Conservation (phyloP, 495 filamentous ascomycete genomes). For the Neurospora sp. region DNA sequence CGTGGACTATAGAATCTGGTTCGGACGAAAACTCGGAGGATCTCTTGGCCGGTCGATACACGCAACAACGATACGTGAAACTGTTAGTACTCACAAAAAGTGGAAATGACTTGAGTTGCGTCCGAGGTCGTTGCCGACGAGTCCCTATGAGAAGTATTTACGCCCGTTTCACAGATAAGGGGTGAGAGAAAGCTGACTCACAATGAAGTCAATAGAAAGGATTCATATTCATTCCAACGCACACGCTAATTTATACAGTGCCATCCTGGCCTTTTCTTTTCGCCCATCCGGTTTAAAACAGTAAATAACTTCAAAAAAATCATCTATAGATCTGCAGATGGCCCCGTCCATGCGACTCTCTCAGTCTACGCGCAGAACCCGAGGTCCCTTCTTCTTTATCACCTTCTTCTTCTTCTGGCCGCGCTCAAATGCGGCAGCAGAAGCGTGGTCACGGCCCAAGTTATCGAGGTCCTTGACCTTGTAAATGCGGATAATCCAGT, state of each 20-base stretch:
- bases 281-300: slow-evolving; percentile 7
- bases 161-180: background rate
- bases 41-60: background rate
- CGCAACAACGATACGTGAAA: background rate
- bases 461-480: slow-evolving; percentile 99
- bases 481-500: slow-evolving; percentile 99
- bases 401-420: slow-evolving; percentile 91
- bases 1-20: background rate
- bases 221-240: slow-evolving; percentile 1
- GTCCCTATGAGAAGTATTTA: background rate
- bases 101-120: background rate
- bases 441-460: slow-evolving; percentile 77
- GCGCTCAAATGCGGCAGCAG: slow-evolving; percentile 77
- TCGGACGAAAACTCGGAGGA: background rate
- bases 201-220: background rate
- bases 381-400: slow-evolving; percentile 65
- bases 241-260: slow-evolving; percentile 16
- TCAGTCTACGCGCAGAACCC: slow-evolving; percentile 78
- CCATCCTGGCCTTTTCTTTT: slow-evolving; percentile 9
- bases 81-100: background rate
- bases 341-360: background rate
- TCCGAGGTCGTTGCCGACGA: background rate
- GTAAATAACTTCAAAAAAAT: slow-evolving; percentile 12
- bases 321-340: slow-evolving; percentile 7
- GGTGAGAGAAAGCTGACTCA: background rate